A percentile compares a stretch with the other conserved stretches of the same genome.
Conservation (phyloP, 148 eudicot species). For the Silene latifolia region DNA sequence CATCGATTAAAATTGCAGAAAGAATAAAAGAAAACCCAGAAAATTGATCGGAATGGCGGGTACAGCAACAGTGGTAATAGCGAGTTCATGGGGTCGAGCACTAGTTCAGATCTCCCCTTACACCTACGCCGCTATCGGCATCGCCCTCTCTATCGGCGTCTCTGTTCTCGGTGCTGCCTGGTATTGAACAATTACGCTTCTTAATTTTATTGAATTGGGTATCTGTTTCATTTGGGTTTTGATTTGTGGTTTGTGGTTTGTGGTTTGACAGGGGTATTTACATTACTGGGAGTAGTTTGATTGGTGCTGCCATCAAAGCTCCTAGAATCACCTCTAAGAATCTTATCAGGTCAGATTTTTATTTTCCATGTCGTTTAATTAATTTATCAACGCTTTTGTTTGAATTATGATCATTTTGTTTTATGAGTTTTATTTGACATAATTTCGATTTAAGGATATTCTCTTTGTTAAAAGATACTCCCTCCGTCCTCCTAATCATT, state of each 20-base stretch:
- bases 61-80: constrained; percentile 8
- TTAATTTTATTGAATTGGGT: background rate
- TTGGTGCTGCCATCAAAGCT: constrained; percentile 97
- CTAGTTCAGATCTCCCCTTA: constrained; percentile 87
- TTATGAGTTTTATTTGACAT: background rate
- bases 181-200: constrained; percentile 27
- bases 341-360: constrained; percentile 61
- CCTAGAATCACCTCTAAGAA: constrained; percentile 97
- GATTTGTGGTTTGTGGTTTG: background rate
- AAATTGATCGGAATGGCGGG: constrained; percentile 5
- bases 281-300: constrained; percentile 97
- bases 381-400: background rate
- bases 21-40: background rate
- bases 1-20: background rate
- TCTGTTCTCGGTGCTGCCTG: constrained; percentile 98
- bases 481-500: no score
- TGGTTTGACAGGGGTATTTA: constrained; percentile 85
- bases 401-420: background rate
- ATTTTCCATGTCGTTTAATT: background rate
- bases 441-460: background rate
- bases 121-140: constrained; percentile 84
- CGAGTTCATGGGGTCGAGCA: constrained; percentile 79
- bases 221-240: no score
- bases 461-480: background rate
- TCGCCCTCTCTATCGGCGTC: constrained; percentile 89